Evolutionary conservation across 2,329 filamentous ascomycete species (phyloP), one percentile per base, ranked within the genome.

Genomic region (Rugonectria rugulosa): DNA sequence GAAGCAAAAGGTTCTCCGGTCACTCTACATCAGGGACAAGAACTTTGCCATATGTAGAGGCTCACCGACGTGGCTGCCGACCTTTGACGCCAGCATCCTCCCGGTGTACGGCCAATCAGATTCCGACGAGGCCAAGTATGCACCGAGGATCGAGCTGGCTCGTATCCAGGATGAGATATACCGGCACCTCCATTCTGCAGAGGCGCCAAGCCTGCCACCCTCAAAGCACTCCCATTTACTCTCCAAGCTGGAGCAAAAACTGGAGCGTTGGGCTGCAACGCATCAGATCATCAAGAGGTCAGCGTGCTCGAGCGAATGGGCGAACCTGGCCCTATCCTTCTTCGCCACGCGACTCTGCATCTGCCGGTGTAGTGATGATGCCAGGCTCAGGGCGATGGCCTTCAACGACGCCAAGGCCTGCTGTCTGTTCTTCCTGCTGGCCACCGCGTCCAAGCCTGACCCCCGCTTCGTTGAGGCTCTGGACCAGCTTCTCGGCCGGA

Each of bases 11-110:
- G 53, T 66, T 0, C 67, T 68, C 12, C 53, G 58, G 19, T 68
- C 66, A 8, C 40, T 68, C 4, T 68, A 68, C 38, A 61, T 67
- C 21, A 50, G 66, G 31, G 66, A 68, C 26, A 68, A 65, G 12
- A 62, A 63, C 12, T 51, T 49, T 4, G 58, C 56, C 8, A 61
- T 67, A n/a, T 59, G 63, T n/a, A 54, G 63, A 23, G 66, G 66
- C 5, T 58, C 57, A 5, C 56, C 59, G 2, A 34, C 59, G 2
- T 68, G 66, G 58, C 38, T 68, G 4, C 47, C 65, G 8, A 43
- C 45, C 2, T 62, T 59, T 38, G 66, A 66, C 32, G 59, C 57
- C 2, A 58, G 44, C 10, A 41, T 57, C 5, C 19, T 45, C 4
- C 26, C 21, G n/a, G 45, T 26, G 10, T 38, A 27, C 10, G 27